These are phyloP conservation scores for Hirsutella minnesotensis DNA, from an alignment of 2,329 filamentous ascomycete genomes.

Conservation along the genomic window DNA sequence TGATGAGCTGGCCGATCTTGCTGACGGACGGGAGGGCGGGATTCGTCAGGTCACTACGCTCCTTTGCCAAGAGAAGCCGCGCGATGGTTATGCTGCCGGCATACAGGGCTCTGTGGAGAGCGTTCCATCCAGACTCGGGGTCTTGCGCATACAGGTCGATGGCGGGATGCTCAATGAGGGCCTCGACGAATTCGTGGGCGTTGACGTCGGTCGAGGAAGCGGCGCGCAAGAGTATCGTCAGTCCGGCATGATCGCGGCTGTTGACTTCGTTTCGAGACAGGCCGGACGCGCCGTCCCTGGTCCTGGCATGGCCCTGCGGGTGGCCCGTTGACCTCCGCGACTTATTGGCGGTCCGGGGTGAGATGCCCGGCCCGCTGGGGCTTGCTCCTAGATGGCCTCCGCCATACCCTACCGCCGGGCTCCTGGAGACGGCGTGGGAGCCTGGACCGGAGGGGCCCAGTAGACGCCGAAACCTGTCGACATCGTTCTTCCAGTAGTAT, in stretches of 20 bases:
- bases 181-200: conserved; percentile 63
- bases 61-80: conserved; percentile 66
- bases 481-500: conserved; percentile 93
- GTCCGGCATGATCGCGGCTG: conserved; percentile 65
- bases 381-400: conserved; percentile 22
- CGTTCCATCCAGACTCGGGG: conserved; percentile 88
- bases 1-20: conserved; percentile 66
- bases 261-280: conserved; percentile 62
- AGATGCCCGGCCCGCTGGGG: conserved; percentile 30
- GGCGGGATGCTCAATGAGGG: conserved; percentile 69
- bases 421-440: conserved; percentile 42
- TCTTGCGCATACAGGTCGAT: conserved; percentile 84
- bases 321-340: conserved; percentile 40
- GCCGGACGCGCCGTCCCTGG: conserved; percentile 30
- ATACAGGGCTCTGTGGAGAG: conserved; percentile 82
- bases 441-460: conserved; percentile 60
- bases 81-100: conserved; percentile 82
- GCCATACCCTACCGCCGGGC: conserved; percentile 30
- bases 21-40: conserved; percentile 47
- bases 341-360: conserved; percentile 37
- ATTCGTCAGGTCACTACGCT: conserved; percentile 51
- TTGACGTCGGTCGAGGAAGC: conserved; percentile 62
- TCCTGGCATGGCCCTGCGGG: conserved; percentile 27
- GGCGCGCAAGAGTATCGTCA: conserved; percentile 76
- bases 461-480: conserved; percentile 85